Evolutionary conservation across 2,329 filamentous ascomycete genomes (phyloP), one percentile per base, ranked within the genome.

Genomic region (Lasiodiplodia gonubiensis): DNA sequence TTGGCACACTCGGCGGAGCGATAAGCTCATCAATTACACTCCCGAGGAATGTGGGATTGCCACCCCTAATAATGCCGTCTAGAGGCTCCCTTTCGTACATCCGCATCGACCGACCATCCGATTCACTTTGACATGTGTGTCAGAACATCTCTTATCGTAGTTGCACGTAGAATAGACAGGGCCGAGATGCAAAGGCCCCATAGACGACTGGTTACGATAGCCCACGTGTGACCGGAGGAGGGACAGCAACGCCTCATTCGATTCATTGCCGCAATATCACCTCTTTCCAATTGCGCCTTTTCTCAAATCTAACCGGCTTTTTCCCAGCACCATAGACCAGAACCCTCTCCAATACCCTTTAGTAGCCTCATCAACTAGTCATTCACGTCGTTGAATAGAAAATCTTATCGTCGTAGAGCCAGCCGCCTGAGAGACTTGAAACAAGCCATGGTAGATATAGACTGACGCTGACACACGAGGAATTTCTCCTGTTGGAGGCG

Each of bases 371-470:
- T 46, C 55, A 63, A 25, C 59, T 63, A 14, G 59, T 63, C 59
- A 35, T 63, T 37, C 59, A 63, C 35, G 42, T 63, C 46, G 46
- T 63, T 8, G 59, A 63, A 37, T 18, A 51, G 46, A 51, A n/a
- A 51, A 63, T 51, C 59, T 51, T 51, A 16, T 25, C 59, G 11
- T 37, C 59, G 59, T 51, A 23, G 46, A 51, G 46, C 59, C 59
- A 37, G 59, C 59, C 46, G 59, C 59, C 59, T 33, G 46, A 63
- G 46, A 63, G 59, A 63, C 59, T 51, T 49, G n/a, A 49, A 30
- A 23, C 59, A 63, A 63, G 59, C 37, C 59, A 6, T 25, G 27
- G 14, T 35, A 16, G 27, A 63, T 51, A 30, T 37, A 63, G 59
- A 51, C 59, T 63, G 46, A 63, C 59, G 59, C 59, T 63, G 42